Base-by-base conservation (phyloP, 2,329 filamentous ascomycete genomes). In the Madurella fahalii region DNA sequence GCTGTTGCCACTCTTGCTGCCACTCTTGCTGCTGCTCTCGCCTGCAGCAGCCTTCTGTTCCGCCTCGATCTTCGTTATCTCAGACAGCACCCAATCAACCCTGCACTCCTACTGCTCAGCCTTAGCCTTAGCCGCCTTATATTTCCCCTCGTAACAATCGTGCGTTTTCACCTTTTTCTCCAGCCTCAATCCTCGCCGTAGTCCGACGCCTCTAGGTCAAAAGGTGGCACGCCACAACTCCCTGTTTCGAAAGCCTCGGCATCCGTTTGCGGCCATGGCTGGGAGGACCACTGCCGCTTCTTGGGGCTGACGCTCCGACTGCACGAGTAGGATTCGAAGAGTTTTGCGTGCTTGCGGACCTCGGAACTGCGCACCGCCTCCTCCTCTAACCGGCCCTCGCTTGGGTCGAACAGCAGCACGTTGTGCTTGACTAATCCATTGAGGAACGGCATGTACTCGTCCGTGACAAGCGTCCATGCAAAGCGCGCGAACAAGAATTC, bases 11-110 rank as follows among this genome's bases (percentile, higher is more conserved):
- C 32, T 47, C 32, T 47, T 47, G 45, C 42, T n/a, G n/a, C n/a
- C n/a, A n/a, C n/a, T n/a, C n/a, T n/a, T 37, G 43, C 43, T 48
- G 40, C 50, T 48, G 37, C 39, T 40, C 43, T 53, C 44, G 49
- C 31, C 5, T 40, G 34, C 52, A 39, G 52, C 52, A 40, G 45
- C 34, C 34, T 54, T 49, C 52, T 49, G 52, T 40, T 54, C 52
- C 49, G 20, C 45, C 45, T 54, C 34, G 45, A 54, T 50, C 45
- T 54, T 54, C n/a, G 20, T 37, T 43, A 54, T 54, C 42, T 54
- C 46, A 49, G 52, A 49, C 32, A 48, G 15, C 30, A 54, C 31
- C 45, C 45, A 54, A 20, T 54, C 52, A 49, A 54, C 30, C 52
- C 31, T 54, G 31, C 52, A 47, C 46, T 54, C 45, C 45, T 54